A percentile compares a stretch with the other conserved stretches of the same genome.
These are phyloP conservation scores for Neonectria coccinea DNA, from an alignment of 2,329 filamentous ascomycete species.

Conservation along the genomic window DNA sequence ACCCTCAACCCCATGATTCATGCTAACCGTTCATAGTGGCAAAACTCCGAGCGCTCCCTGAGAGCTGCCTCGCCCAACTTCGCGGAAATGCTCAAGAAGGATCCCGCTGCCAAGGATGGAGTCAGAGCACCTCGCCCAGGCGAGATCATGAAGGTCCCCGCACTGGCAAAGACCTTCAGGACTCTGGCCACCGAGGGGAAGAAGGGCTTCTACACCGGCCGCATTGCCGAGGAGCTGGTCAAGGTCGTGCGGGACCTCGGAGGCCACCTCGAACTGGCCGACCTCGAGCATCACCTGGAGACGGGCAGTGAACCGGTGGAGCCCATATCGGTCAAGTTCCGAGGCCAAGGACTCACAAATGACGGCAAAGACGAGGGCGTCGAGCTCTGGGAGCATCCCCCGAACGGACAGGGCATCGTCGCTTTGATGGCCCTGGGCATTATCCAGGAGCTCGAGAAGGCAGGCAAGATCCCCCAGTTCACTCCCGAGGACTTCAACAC, in stretches of 20 bases:
- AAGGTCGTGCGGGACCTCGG: conserved; percentile 81
- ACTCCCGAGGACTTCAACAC: conserved; percentile 81
- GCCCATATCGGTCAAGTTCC: conserved; percentile 85
- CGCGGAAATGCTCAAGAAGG: conserved; percentile 86
- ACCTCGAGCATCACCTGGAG: conserved; percentile 80
- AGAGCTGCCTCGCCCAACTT: conserved; percentile 85
- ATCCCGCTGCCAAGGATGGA: conserved; percentile 74
- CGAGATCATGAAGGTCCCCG: conserved; percentile 89
- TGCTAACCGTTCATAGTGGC: conserved; percentile 71
- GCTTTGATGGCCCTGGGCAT: conserved; percentile 95
- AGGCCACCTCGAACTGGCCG: conserved; percentile 81
- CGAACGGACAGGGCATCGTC: conserved; percentile 95
- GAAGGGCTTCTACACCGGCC: conserved; percentile 89
- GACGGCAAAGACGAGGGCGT: conserved; percentile 62
- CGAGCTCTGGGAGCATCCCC: conserved; percentile 95
- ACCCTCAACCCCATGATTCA: accelerated
- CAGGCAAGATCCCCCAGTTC: conserved; percentile 80
- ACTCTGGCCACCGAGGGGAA: conserved; percentile 84
- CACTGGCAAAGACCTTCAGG: conserved; percentile 84
- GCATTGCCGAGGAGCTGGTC: conserved; percentile 83
- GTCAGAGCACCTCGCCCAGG: conserved; percentile 81
- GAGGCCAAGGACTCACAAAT: conserved; percentile 65
- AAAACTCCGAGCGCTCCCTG: conserved; percentile 70
- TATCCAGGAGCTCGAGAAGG: conserved; percentile 83
- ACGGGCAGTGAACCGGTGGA: conserved; percentile 81